A percentile compares a stretch with the other conserved stretches of the same genome.
Conservation (phyloP, 495 filamentous ascomycete genomes). For the Astrocystis sublimbata region DNA sequence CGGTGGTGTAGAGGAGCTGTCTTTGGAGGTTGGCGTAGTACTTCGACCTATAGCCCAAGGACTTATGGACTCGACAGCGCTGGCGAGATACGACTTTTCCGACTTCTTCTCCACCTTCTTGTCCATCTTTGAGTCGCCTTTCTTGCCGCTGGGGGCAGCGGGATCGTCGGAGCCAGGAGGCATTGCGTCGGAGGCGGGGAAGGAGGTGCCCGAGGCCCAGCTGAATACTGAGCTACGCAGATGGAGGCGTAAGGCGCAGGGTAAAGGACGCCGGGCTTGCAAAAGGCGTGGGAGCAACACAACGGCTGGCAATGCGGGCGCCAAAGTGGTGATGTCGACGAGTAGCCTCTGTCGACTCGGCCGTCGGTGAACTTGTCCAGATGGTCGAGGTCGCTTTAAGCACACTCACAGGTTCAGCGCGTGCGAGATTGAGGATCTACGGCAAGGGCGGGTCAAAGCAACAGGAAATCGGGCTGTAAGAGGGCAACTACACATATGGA, state of each 20-base stretch:
- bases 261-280: conserved; percentile 1
- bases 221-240: conserved; percentile 24
- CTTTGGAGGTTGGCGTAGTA: conserved; percentile 44
- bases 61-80: conserved; percentile 52
- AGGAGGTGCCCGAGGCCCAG: conserved; percentile 35
- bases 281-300: neutral
- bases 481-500: too few relatives aligned
- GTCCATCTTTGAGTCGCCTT: conserved; percentile 20
- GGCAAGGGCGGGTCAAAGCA: too few relatives aligned
- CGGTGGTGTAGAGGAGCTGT: conserved; percentile 16
- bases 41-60: conserved; percentile 48
- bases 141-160: conserved; percentile 20
- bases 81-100: conserved; percentile 52
- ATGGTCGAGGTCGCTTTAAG: too few relatives aligned
- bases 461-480: too few relatives aligned
- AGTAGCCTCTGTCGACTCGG: neutral
- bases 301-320: neutral
- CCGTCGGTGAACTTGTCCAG: too few relatives aligned
- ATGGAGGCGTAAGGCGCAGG: neutral
- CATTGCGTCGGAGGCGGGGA: conserved; percentile 33
- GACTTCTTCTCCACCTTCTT: conserved; percentile 38
- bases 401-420: too few relatives aligned
- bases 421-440: too few relatives aligned
- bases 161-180: conserved; percentile 22
- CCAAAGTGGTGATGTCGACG: neutral